A percentile compares a stretch with the other conserved stretches of the same genome.
Conservation (phyloP, 352 stramenopile genomes). For the Pythium rishiriense region DNA sequence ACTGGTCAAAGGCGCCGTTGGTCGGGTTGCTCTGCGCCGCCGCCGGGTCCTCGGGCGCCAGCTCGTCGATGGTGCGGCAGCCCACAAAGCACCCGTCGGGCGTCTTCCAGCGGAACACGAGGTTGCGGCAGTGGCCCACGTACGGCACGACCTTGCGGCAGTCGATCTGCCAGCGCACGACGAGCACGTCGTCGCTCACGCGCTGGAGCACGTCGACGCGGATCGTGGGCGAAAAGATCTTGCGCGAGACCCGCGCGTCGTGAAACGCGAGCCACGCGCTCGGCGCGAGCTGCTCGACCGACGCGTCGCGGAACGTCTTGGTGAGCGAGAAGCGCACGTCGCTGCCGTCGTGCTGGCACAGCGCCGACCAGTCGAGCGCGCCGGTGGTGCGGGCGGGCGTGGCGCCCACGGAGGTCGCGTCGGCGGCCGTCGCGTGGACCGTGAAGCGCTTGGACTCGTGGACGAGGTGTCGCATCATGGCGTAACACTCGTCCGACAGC, state of each 20-base stretch:
- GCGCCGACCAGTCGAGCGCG: conserved; percentile 22
- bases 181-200: conserved; percentile 28
- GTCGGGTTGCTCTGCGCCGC: conserved; percentile 18
- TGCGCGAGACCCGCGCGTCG: conserved; percentile 9
- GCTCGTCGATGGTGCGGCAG: conserved; percentile 31
- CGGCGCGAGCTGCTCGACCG: conserved; percentile 22
- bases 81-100: conserved; percentile 31
- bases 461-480: conserved; percentile 31
- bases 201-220: conserved; percentile 27
- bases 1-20: conserved; percentile 30
- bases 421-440: conserved; percentile 1
- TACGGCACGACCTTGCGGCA: conserved; percentile 26
- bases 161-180: conserved; percentile 32
- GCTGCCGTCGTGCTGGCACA: conserved; percentile 19
- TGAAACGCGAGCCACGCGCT: conserved; percentile 32
- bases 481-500: conserved; percentile 29
- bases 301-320: conserved; percentile 25
- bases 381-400: not conserved
- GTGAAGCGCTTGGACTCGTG: conserved; percentile 28
- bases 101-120: conserved; percentile 31
- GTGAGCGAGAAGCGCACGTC: conserved; percentile 32
- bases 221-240: conserved; percentile 29
- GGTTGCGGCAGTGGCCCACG: conserved; percentile 24
- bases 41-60: not conserved
- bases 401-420: not conserved